Percentiles rank a stretch among this genome's conserved stretches.
Conservation (phyloP, 2,329 filamentous ascomycete genomes). For the Helotiales sp. region DNA sequence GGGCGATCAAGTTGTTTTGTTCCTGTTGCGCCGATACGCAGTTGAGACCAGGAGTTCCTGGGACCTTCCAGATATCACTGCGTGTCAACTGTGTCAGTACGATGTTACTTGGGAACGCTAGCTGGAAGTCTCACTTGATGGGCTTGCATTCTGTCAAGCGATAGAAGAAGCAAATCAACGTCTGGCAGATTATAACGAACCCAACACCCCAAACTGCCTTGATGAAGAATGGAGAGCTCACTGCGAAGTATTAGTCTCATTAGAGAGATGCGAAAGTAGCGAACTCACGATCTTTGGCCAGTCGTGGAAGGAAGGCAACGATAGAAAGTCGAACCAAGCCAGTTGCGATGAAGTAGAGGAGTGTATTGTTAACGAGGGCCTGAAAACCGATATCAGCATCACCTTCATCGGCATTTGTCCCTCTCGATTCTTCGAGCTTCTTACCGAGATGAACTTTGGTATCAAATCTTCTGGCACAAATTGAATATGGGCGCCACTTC, state of each 20-base stretch:
- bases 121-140: constrained; percentile 4
- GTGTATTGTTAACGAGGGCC: constrained; percentile 4
- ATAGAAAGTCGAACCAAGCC: constrained; percentile 38
- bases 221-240: constrained; percentile 6
- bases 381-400: not conserved
- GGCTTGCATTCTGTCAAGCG: constrained; percentile 16
- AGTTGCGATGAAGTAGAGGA: constrained; percentile 33
- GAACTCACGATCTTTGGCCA: constrained; percentile 37
- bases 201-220: constrained; percentile 9
- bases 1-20: constrained; percentile 36
- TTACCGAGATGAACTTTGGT: constrained; percentile 24
- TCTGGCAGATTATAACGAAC: constrained; percentile 7
- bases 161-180: constrained; percentile 16
- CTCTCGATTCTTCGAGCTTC: constrained; percentile 4
- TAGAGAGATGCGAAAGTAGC: not conserved
- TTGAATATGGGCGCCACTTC: constrained; percentile 25
- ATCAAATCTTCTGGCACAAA: constrained; percentile 17
- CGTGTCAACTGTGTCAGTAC: not conserved
- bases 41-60: constrained; percentile 22
- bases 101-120: not conserved
- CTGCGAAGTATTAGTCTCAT: not conserved
- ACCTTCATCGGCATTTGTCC: constrained; percentile 5
- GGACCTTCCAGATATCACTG: constrained; percentile 13
- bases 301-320: constrained; percentile 38
- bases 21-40: constrained; percentile 31